phyloP scores from a whole-genome alignment of 108 stramenopile genomes.

The Parietichytrium sp. region DNA sequence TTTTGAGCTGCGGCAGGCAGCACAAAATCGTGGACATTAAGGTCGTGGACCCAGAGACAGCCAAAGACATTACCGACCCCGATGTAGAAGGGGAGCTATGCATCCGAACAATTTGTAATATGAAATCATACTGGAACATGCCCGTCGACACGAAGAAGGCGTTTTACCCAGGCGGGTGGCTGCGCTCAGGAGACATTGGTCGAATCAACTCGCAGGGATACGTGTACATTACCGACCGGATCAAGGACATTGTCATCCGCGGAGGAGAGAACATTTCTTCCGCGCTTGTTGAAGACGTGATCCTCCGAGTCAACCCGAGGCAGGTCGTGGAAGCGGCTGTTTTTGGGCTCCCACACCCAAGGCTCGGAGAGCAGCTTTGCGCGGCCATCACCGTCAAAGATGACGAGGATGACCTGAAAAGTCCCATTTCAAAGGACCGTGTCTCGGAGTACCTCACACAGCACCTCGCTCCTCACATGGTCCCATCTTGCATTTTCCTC shows the following conservation, averaged over 20 bases:
- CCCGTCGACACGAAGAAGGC: conserved; percentile 45
- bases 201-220: conserved; percentile 70
- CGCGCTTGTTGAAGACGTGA: conserved; percentile 72
- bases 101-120: conserved; percentile 40
- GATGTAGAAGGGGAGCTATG: conserved; percentile 48
- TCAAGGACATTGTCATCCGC: conserved; percentile 80
- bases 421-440: too few relatives aligned
- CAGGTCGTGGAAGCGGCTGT: conserved; percentile 11
- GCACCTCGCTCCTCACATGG: too few relatives aligned
- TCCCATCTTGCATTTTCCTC: too few relatives aligned
- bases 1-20: background rate
- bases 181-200: conserved; percentile 77
- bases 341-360: background rate
- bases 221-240: conserved; percentile 70
- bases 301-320: conserved; percentile 42
- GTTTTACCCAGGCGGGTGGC: conserved; percentile 65
- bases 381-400: background rate
- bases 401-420: background rate
- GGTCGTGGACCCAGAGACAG: background rate
- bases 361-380: conserved; percentile 38
- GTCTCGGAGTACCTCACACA: too few relatives aligned
- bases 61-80: conserved; percentile 1
- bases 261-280: conserved; percentile 75
- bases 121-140: conserved; percentile 44
- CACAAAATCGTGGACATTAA: background rate